Evolutionary conservation across 2,329 filamentous ascomycete species (phyloP).

Genomic region (Verticillium longisporum): DNA sequence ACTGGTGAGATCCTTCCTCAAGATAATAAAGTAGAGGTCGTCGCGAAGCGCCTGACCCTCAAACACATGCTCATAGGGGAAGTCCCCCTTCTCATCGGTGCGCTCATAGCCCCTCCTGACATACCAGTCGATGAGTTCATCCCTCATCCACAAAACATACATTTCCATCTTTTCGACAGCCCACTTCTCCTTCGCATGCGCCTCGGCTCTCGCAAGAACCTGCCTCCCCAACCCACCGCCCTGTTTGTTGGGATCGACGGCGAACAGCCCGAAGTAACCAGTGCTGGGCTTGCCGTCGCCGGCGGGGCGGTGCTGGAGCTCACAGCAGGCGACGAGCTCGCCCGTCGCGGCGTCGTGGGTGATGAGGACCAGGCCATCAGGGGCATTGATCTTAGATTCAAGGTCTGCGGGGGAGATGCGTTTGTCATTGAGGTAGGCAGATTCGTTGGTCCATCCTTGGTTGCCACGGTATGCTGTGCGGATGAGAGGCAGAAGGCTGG

Average conservation of each 20-base stretch:
- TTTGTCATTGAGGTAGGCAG: constrained; percentile 32
- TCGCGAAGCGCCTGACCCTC: constrained; percentile 29
- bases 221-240: constrained; percentile 34
- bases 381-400: constrained; percentile 29
- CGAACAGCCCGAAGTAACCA: constrained; percentile 41
- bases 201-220: constrained; percentile 34
- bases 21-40: constrained; percentile 33
- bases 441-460: constrained; percentile 40
- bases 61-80: constrained; percentile 31
- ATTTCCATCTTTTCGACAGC: constrained; percentile 31
- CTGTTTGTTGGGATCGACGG: constrained; percentile 34
- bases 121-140: constrained; percentile 40
- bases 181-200: constrained; percentile 23
- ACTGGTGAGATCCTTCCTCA: constrained; percentile 28
- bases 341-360: constrained; percentile 18
- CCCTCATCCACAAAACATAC: constrained; percentile 33
- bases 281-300: constrained; percentile 10
- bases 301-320: constrained; percentile 22
- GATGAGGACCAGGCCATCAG: constrained; percentile 27
- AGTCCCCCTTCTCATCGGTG: constrained; percentile 31
- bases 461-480: constrained; percentile 37
- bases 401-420: constrained; percentile 32
- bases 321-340: constrained; percentile 34
- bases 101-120: constrained; percentile 30
- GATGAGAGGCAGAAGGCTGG: constrained; percentile 28